Evolutionary conservation across 2,329 filamentous ascomycete species (phyloP), one percentile per base, ranked within the genome.

Genomic region (Dothistroma pini): DNA sequence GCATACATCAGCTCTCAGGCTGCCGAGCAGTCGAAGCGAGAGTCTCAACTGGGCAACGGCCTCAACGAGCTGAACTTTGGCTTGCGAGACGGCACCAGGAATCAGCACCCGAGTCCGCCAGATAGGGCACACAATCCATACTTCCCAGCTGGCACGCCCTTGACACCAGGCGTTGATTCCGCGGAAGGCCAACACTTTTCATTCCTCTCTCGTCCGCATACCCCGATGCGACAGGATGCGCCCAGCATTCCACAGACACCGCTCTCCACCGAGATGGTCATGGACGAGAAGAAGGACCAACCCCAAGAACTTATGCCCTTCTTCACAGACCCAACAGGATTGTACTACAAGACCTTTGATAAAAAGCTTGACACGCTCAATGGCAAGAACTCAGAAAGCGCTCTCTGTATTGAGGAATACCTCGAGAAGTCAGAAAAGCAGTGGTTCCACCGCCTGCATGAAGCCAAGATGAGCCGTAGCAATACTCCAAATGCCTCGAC

Each of bases 251-350:
- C 69, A 5, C 68, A 70, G 54, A 71, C 68, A 1, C 71, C 70
- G 9, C 76, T 87, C 29, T 85, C 83, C 31, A 76, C 86, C 4
- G 77, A 84, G 57, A 79, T 79, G 2, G 80, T 88, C 32, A 79
- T 87, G 29, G 83, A 85, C 19, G 84, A 84, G 60, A 85, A 86
- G 69, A 83, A 82, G 57, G 81, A 86, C 68, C 82, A 84, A 63
- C 79, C 88, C 16, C 86, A 89, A 69, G 85, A 87, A 59, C 84
- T 89, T 0, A 85, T 86, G 66, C 86, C 86, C 2, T 86, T 85
- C 75, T 89, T 89, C 75, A 88, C 83, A 6, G 86, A 89, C 69
- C 81, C 82, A 52, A 84, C 80, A 35, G 86, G 85, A 34, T 79
- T 86, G 63, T 89, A 86, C 71, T 85, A 83, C 64, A 78, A 78